Conservation (phyloP, 2,329 filamentous ascomycete species). For the Colletotrichum camelliae region DNA sequence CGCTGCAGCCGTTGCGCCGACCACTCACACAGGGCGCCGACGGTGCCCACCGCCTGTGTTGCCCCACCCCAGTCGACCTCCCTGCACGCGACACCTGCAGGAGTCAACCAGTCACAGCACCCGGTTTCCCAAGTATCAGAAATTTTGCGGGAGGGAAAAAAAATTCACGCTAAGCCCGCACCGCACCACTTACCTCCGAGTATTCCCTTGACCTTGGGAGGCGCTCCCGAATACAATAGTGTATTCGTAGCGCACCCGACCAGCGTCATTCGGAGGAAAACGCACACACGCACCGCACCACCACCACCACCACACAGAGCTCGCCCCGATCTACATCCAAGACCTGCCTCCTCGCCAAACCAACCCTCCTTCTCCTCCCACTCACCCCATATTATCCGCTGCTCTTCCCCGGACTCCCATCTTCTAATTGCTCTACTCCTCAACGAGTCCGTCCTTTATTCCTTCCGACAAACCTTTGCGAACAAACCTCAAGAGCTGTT, state of each 20-base stretch:
- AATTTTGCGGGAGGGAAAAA: conserved; percentile 14
- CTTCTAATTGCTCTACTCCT: conserved; percentile 5
- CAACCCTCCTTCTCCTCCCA: neutral
- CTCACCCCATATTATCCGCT: neutral
- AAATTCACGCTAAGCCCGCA: conserved; percentile 20
- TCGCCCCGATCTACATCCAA: neutral
- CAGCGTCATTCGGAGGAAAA: conserved; percentile 23
- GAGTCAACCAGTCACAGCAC: conserved; percentile 2
- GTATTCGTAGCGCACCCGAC: neutral
- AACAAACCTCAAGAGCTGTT: neutral
- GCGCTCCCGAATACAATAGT: neutral
- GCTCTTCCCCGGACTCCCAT: conserved; percentile 5
- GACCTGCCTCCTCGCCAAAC: neutral
- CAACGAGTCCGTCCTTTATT: conserved; percentile 4
- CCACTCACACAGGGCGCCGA: neutral
- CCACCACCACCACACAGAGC: neutral
- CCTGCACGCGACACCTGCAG: conserved; percentile 17
- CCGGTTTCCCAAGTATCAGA: conserved; percentile 1
- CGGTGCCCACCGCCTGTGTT: neutral
- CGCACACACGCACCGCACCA: neutral
- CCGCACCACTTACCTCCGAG: conserved; percentile 17
- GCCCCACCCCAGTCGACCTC: neutral
- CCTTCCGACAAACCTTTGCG: neutral
- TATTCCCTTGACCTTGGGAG: conserved; percentile 2
- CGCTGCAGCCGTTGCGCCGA: conserved; percentile 10